A percentile compares a stretch with the other conserved stretches of the same genome.
phyloP scores from a whole-genome alignment of 2,329 filamentous ascomycete species.

The Parascedosporium putredinis region DNA sequence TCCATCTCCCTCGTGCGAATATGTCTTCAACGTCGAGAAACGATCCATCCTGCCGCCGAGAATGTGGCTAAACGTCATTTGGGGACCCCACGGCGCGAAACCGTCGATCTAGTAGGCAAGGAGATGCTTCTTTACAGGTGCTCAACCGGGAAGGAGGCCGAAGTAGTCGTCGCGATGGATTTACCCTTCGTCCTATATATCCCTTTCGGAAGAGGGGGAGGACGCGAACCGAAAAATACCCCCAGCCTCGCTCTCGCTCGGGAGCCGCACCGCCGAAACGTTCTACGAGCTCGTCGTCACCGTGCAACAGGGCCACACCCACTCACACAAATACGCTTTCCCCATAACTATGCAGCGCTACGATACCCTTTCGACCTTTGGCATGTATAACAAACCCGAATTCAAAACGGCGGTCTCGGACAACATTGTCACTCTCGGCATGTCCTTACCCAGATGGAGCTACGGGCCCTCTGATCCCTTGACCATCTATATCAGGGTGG shows the following conservation, averaged over 20 bases:
- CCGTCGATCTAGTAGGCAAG: conserved; percentile 87
- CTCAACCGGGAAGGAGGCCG: conserved; percentile 70
- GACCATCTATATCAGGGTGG: conserved; percentile 88
- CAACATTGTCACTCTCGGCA: conserved; percentile 82
- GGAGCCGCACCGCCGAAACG: conserved; percentile 90
- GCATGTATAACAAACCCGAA: conserved; percentile 97
- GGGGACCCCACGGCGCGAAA: conserved; percentile 80
- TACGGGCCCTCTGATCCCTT: conserved; percentile 94
- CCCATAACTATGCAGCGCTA: conserved; percentile 87
- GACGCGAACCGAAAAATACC: conserved; percentile 85
- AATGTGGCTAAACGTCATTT: conserved; percentile 88
- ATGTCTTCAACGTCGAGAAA: conserved; percentile 85
- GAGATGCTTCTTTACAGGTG: conserved; percentile 89
- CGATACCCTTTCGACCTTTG: conserved; percentile 94
- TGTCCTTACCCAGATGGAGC: conserved; percentile 89
- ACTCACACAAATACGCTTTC: conserved; percentile 84
- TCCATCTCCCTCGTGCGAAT: conserved; percentile 88
- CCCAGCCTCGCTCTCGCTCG: conserved; percentile 82
- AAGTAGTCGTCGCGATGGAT: conserved; percentile 91
- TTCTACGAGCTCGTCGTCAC: conserved; percentile 95
- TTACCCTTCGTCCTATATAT: conserved; percentile 96
- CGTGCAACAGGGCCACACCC: conserved; percentile 78
- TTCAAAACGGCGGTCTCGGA: conserved; percentile 77
- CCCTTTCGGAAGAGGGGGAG: conserved; percentile 78
- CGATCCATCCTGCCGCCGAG: conserved; percentile 92